Conservation (phyloP, 129 eudicot species). For the Oenanthe sinensis region DNA sequence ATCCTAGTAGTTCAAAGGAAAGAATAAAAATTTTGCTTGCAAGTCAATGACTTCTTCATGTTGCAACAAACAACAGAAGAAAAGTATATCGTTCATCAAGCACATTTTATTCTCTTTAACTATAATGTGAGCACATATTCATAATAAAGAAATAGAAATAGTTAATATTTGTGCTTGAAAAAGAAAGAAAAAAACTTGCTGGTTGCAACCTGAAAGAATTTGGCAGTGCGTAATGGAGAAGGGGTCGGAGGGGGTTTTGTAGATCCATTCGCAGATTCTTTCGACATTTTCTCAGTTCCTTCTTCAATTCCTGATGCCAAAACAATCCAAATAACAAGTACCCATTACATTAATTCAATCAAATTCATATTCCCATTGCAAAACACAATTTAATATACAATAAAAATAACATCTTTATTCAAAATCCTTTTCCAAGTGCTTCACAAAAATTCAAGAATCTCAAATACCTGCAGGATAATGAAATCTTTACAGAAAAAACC, state of each 20-base stretch:
- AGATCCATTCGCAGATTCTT: slow-evolving; percentile 35
- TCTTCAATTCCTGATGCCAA: slow-evolving; percentile 18
- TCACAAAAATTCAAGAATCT: not conserved
- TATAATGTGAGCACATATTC: not conserved
- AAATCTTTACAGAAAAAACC: not conserved
- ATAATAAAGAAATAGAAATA: not conserved
- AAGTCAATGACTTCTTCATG: not conserved
- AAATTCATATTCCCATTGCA: not conserved
- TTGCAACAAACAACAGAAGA: not conserved
- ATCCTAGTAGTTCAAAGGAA: not conserved
- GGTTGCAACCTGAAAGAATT: slow-evolving; percentile 58
- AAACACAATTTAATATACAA: not conserved
- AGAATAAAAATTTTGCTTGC: not conserved
- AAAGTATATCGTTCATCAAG: not conserved
- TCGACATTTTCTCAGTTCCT: slow-evolving; percentile 35
- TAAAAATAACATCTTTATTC: not conserved
- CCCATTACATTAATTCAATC: not conserved
- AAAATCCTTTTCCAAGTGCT: not conserved
- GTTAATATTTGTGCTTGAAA: not conserved
- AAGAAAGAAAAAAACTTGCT: not conserved
- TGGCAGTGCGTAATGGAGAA: slow-evolving; percentile 66
- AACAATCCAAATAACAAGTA: slow-evolving; percentile 8
- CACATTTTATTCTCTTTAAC: not conserved
- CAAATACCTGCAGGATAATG: slow-evolving; percentile 10
- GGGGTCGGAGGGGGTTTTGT: slow-evolving; percentile 63